phyloP scores from a whole-genome alignment of 2,329 filamentous ascomycete species.

The Colletotrichum sp. region DNA sequence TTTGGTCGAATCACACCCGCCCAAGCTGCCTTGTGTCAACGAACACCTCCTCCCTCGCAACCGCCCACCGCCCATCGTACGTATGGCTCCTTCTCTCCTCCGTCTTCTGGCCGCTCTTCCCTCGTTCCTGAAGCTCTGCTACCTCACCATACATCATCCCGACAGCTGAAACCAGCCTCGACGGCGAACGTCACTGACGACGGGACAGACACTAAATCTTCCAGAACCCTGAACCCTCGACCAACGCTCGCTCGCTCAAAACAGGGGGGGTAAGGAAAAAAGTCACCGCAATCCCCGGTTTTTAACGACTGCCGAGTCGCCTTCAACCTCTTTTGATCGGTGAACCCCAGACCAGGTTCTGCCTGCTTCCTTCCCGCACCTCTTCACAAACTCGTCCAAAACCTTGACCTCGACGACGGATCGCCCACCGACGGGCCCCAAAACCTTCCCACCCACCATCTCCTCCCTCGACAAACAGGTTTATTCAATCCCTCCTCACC shows the following conservation, averaged over 20 bases:
- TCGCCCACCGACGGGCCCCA: neutral
- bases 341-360: constrained; percentile 17
- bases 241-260: neutral
- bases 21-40: neutral
- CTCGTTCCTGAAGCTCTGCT: neutral
- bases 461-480: neutral
- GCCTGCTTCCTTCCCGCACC: constrained; percentile 14
- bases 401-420: constrained; percentile 6
- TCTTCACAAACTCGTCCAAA: constrained; percentile 9
- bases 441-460: neutral
- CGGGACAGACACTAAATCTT: neutral
- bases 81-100: neutral
- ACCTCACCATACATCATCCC: neutral
- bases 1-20: neutral
- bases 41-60: neutral
- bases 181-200: neutral
- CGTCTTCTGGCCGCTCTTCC: neutral
- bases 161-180: neutral
- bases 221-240: neutral
- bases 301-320: constrained; percentile 10
- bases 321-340: constrained; percentile 7
- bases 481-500: neutral
- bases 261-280: neutral
- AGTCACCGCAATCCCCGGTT: neutral
- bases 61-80: neutral